Base-by-base conservation (phyloP, 1,284 basidiomycete species). In the Melampsora larici-populina region DNA sequence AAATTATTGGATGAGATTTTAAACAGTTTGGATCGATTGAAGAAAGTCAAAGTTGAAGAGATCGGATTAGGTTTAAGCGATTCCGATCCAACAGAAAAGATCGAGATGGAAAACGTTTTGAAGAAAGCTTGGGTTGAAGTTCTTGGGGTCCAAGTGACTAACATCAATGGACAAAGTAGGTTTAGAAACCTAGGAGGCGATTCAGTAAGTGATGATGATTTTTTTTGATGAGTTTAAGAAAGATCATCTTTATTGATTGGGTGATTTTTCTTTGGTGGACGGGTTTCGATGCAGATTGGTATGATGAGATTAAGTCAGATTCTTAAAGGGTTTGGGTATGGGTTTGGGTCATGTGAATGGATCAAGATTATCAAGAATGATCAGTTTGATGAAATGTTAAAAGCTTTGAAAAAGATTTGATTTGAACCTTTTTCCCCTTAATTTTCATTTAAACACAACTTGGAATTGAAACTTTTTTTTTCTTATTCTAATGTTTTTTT, bases 131-230 rank as follows among this genome's bases (percentile, higher is more conserved):
- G 81, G 81, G 43, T 74, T 17, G 65, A 72, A 24, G 70, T 81
- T 1, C 70, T 81, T 9, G 63, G 75, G 15, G 6, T 80, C 1
- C 63, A 78, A 11, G 63, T 2, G 4, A 40, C 15, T 6, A 78
- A 78, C 0, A 26, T 80, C 26, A 71, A 58, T 0, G 26, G 49
- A 21, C 63, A 78, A 18, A 78, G 78, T 29, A 67, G 65, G 33
- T 81, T 81, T n/a, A 77, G 78, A 24, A 78, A 79, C 8, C 66
- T 81, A 6, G 81, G 81, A n/a, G 81, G 81, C 7, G 80, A 81
- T 36, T 81, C 81, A 69, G 81, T 81, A n/a, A 51, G 79, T 67
- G 13, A 24, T 24, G 60, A 13, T 33, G 8, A 13, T 36, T 40
- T 11, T 7, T 26, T 48, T 31, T 33, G 40, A 11, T 43, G 5